Conservation (phyloP, 129 eudicot genomes). For the Artemisia annua region DNA sequence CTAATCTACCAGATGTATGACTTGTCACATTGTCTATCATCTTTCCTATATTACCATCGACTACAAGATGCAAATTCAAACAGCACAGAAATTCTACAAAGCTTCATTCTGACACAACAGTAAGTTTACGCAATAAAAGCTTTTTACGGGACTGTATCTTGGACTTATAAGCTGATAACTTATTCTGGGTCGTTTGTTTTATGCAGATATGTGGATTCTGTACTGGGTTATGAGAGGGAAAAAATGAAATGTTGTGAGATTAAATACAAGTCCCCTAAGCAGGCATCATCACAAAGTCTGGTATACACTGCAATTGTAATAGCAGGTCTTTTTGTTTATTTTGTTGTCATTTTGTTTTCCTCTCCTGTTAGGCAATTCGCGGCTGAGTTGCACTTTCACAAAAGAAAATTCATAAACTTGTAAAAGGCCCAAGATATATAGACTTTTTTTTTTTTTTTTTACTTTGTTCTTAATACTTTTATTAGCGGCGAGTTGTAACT, state of each 20-base stretch:
- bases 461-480: not conserved
- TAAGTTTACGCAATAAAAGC: constrained; percentile 35
- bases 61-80: constrained; percentile 82
- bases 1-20: no score
- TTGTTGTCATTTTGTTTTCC: constrained; percentile 85
- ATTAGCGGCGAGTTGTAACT: not conserved
- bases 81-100: constrained; percentile 87
- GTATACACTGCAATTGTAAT: constrained; percentile 86
- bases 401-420: not conserved
- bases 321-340: constrained; percentile 90
- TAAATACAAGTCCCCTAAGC: constrained; percentile 66
- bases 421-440: not conserved
- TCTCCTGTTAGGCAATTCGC: constrained; percentile 68
- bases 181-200: not conserved
- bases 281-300: constrained; percentile 65
- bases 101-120: constrained; percentile 86
- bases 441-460: no score
- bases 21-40: no score
- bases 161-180: constrained; percentile 4
- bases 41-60: constrained; percentile 83
- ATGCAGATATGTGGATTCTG: constrained; percentile 87
- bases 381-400: not conserved
- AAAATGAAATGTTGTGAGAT: constrained; percentile 89
- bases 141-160: not conserved
- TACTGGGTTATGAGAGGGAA: constrained; percentile 70